A percentile compares a stretch with the other conserved stretches of the same genome.
Evolutionary conservation across 192 early-diverging fungal species (phyloP).

Genomic region (Dispira simplex): DNA sequence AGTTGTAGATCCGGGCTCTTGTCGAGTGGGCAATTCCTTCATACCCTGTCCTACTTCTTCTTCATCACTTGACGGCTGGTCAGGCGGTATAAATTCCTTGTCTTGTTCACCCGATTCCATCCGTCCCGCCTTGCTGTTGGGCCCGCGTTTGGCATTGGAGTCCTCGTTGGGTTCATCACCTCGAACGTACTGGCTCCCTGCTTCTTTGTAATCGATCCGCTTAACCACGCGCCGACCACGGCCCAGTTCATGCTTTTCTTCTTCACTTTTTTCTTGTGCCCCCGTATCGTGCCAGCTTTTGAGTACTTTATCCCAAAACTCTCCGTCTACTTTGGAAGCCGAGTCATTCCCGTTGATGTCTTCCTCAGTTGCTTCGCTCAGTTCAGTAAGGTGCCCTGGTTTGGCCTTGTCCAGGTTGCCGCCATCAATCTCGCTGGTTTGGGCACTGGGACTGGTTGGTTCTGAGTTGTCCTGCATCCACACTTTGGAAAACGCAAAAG

Average conservation of each 20-base stretch:
- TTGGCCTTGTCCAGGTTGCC: background rate
- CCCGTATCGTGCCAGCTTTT: slow-evolving; percentile 2
- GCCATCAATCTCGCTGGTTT: slow-evolving; percentile 1
- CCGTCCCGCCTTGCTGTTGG: background rate
- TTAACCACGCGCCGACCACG: background rate
- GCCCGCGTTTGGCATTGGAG: background rate
- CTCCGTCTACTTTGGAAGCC: background rate
- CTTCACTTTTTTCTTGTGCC: background rate
- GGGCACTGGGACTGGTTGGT: slow-evolving; percentile 7
- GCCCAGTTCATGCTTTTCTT: background rate
- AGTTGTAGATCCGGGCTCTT: too few relatives aligned
- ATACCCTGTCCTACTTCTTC: too few relatives aligned
- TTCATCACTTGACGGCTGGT: background rate
- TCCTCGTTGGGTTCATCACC: background rate
- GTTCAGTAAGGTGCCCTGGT: too few relatives aligned
- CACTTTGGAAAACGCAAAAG: slow-evolving; percentile 46
- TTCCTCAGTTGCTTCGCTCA: slow-evolving; percentile 23
- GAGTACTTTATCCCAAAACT: slow-evolving; percentile 21
- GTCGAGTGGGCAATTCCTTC: too few relatives aligned
- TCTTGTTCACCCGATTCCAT: background rate
- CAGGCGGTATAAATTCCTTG: background rate
- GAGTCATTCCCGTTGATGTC: slow-evolving; percentile 9
- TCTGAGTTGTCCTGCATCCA: slow-evolving; percentile 38
- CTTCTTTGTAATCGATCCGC: background rate
- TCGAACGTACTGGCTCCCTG: background rate